Evolutionary conservation across 352 stramenopile species (phyloP), one percentile per base, ranked within the genome.

Genomic region (Pilasporangium apinafurcum): DNA sequence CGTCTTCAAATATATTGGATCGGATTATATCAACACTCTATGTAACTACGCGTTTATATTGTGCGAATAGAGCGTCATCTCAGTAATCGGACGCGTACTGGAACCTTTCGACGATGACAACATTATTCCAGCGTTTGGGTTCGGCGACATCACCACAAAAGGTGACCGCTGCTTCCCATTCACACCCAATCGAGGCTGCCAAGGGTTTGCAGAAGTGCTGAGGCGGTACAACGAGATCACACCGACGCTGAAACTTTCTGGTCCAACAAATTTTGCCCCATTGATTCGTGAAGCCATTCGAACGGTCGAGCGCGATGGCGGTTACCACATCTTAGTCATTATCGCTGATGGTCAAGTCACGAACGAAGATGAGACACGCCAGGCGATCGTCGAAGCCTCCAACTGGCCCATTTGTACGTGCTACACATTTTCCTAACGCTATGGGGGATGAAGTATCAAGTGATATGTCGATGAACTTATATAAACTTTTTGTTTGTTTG

Each of bases 71-170:
- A 74, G 51, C 14, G 81, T 85, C 1, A 86, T 92, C 41, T 82
- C 62, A n/a, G 59, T 83, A 16, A 81, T 91, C n/a, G 75, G 75
- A 12, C 66, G 62, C 17, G 75, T 83, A 14, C 51, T 92, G 4
- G 76, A 82, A 37, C 59, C 70, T 20, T 89, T 92, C 24, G 80
- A 90, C 44, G 80, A 92, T 41, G 80, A 92, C 44, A 78, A 82
- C 28, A 68, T 86, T 31, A 92, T 92, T 34, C 77, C 79, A 12
- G 65, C 71, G 16, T 87, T 60, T 29, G 76, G 70, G 0, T 91
- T 91, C 52, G 79, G 76, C 10, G 76, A 92, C 28, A 43, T 63
- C 22, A 61, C 44, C 5, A 87, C 73, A 0, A 62, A 65, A 9
- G 56, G 58, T 14, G 51, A 73, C 12, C 42, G 41, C 12, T 86